These are phyloP conservation scores for Alternaria angustiovoidea DNA, from an alignment of 2,329 filamentous ascomycete species.

Conservation along the genomic window DNA sequence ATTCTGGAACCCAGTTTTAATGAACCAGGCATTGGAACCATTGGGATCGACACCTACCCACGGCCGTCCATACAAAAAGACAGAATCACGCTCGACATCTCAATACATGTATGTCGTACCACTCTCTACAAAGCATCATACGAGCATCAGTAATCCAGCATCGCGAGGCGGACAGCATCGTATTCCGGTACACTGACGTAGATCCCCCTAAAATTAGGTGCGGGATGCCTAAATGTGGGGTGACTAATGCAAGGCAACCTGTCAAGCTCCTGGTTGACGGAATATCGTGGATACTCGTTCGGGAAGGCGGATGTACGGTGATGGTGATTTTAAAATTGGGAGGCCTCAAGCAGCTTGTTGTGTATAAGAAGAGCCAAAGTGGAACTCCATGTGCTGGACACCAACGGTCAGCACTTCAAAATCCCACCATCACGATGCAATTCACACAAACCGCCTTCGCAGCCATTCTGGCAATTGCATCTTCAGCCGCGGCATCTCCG, in stretches of 20 bases:
- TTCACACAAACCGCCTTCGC: constrained; percentile 19
- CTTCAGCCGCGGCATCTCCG: constrained; percentile 15
- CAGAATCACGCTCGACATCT: neutral
- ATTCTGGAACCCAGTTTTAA: too few species aligned
- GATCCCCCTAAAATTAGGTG: constrained; percentile 12
- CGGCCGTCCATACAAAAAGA: too few species aligned
- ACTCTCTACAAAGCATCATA: neutral
- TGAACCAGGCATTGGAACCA: too few species aligned
- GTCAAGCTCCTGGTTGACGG: neutral
- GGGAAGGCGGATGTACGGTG: constrained; percentile 1
- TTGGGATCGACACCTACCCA: too few species aligned
- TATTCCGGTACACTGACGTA: neutral
- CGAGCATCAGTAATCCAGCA: neutral
- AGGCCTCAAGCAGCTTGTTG: neutral
- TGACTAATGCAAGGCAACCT: constrained; percentile 5
- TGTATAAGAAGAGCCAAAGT: neutral
- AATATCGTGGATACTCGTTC: neutral
- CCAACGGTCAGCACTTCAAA: neutral
- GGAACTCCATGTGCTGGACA: neutral
- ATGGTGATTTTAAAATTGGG: constrained; percentile 1
- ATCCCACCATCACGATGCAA: constrained; percentile 12
- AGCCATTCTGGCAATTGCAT: constrained; percentile 20
- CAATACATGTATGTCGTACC: neutral
- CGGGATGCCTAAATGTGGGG: constrained; percentile 9
- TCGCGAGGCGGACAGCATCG: neutral